These are phyloP conservation scores for Yarrowia sp. DNA, from an alignment of 805 yeast genomes.

Conservation along the genomic window DNA sequence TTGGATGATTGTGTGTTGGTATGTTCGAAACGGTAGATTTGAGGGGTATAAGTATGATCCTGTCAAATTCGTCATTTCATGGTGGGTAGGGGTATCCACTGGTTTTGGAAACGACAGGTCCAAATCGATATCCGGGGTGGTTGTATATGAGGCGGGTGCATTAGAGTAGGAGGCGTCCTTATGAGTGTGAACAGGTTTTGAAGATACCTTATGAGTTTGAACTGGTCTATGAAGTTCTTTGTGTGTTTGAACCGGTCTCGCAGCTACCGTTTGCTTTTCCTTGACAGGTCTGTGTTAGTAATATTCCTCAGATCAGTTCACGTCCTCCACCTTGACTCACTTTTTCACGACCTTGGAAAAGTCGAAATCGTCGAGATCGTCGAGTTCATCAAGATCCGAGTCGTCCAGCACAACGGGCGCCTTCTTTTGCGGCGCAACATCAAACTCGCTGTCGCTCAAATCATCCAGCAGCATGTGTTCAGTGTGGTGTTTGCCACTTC, in stretches of 20 bases:
- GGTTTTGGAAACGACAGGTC: not conserved
- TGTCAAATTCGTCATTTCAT: conserved; percentile 1
- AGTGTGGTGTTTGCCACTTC: conserved; percentile 8
- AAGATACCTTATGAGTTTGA: no score
- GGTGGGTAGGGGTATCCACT: conserved; percentile 4
- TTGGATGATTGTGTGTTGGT: conserved; percentile 81
- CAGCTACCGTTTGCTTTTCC: no score
- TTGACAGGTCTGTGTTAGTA: not conserved
- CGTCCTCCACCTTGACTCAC: not conserved
- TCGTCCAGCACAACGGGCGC: conserved; percentile 14
- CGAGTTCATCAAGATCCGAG: conserved; percentile 24
- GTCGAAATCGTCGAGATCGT: conserved; percentile 24
- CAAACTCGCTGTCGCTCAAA: conserved; percentile 5
- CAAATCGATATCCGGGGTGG: not conserved
- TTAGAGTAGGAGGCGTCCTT: no score
- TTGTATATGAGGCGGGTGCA: not conserved
- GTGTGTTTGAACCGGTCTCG: no score
- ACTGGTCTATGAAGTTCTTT: not conserved
- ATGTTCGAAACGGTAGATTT: conserved; percentile 82
- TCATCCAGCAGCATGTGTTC: conserved; percentile 6
- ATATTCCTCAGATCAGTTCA: no score
- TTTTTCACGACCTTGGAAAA: not conserved
- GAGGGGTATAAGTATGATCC: conserved; percentile 71
- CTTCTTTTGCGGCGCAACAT: not conserved
- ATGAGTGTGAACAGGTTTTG: no score